These are phyloP conservation scores for Gentiana straminea DNA, from an alignment of 257 asterid species.

Conservation along the genomic window DNA sequence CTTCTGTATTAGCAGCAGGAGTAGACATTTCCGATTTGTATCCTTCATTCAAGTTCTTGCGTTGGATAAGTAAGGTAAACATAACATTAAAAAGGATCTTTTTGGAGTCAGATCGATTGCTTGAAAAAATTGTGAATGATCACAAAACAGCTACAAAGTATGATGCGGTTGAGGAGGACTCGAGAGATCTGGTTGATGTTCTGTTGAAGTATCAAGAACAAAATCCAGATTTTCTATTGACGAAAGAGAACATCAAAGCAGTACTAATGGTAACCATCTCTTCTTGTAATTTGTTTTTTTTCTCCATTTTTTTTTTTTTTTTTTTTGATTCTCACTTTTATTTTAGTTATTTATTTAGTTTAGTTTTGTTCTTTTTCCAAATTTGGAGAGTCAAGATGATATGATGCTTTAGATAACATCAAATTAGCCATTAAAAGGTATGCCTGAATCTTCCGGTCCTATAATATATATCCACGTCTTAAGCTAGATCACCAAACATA, in stretches of 20 bases:
- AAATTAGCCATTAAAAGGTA: too few species aligned
- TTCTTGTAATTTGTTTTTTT: too few species aligned
- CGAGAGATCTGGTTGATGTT: constrained; percentile 22
- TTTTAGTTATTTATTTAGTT: too few species aligned
- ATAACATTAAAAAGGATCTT: constrained; percentile 1
- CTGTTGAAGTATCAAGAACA: constrained; percentile 9
- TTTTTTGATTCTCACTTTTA: too few species aligned
- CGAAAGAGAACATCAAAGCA: constrained; percentile 14
- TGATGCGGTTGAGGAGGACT: neutral
- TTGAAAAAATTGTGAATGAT: constrained; percentile 12
- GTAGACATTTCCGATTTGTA: constrained; percentile 17
- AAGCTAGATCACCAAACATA: too few species aligned
- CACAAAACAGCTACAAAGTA: constrained; percentile 1
- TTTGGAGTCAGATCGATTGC: neutral
- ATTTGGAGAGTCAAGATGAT: too few species aligned
- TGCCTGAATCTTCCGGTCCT: too few species aligned
- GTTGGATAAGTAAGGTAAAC: constrained; percentile 5
- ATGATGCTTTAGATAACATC: too few species aligned
- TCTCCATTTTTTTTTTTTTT: too few species aligned
- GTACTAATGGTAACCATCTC: constrained; percentile 2
- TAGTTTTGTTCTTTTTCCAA: too few species aligned
- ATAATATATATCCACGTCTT: too few species aligned
- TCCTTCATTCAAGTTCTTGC: constrained; percentile 12
- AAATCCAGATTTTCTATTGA: constrained; percentile 4
- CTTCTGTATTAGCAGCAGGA: constrained; percentile 1